These are phyloP conservation scores for Penicillium pancosmium DNA, from an alignment of 495 filamentous ascomycete genomes.

Conservation along the genomic window DNA sequence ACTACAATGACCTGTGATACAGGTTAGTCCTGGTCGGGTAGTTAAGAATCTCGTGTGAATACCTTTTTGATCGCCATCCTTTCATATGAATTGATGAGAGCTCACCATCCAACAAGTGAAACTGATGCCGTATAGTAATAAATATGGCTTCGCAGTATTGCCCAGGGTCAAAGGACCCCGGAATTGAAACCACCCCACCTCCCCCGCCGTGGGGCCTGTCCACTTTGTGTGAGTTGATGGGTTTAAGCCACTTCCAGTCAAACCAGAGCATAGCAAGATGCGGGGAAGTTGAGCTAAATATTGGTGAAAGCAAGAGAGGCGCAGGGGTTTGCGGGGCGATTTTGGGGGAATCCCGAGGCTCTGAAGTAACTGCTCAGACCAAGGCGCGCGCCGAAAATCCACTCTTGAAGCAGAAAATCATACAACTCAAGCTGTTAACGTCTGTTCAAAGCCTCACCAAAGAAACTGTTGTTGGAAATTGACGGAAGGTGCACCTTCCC, in stretches of 20 bases:
- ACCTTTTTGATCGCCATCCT: slow-evolving; percentile 31
- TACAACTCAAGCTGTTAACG: not conserved
- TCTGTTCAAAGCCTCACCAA: slow-evolving; percentile 24
- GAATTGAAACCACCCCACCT: not conserved
- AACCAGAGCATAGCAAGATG: not conserved
- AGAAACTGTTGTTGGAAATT: slow-evolving; percentile 43
- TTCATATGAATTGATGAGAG: not conserved
- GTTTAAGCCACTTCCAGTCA: not conserved
- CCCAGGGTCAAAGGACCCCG: not conserved
- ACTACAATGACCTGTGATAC: slow-evolving; percentile 49
- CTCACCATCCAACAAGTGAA: too few relatives aligned
- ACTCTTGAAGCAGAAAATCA: too few relatives aligned
- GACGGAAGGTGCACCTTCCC: slow-evolving; percentile 39
- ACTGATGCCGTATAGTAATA: not conserved
- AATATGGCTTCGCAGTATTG: not conserved
- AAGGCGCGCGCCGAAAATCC: too few relatives aligned
- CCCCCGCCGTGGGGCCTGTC: slow-evolving; percentile 20
- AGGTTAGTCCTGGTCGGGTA: not conserved
- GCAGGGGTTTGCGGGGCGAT: slow-evolving; percentile 10
- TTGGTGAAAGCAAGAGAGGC: not conserved
- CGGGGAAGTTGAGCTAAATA: not conserved
- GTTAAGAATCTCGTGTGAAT: not conserved
- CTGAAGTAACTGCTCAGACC: not conserved
- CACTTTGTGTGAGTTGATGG: slow-evolving; percentile 2
- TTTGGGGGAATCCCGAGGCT: slow-evolving; percentile 17